Evolutionary conservation across 1,284 basidiomycete genomes (phyloP).

Genomic region (Xanthoconium separans): DNA sequence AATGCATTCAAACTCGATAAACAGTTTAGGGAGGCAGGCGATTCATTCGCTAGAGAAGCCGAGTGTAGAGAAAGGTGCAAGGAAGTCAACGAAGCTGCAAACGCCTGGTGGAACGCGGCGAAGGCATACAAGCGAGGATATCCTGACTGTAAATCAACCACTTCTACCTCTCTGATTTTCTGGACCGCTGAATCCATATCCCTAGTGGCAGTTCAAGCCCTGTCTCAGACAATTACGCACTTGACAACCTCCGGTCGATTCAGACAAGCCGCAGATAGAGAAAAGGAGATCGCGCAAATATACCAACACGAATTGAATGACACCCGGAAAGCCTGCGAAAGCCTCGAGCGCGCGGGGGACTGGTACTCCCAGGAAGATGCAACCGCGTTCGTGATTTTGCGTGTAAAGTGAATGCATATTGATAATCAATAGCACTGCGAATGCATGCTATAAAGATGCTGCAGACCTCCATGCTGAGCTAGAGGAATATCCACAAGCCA

Average conservation of each 20-base stretch:
- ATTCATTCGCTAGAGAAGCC: constrained; percentile 86
- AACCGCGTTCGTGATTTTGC: constrained; percentile 61
- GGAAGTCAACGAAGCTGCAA: constrained; percentile 90
- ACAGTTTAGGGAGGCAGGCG: constrained; percentile 86
- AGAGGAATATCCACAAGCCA: constrained; percentile 82
- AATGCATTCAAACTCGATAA: constrained; percentile 97
- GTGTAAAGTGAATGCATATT: constrained; percentile 1
- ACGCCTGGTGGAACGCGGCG: constrained; percentile 95
- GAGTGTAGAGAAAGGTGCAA: constrained; percentile 87
- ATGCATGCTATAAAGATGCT: constrained; percentile 93
- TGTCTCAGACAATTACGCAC: constrained; percentile 83
- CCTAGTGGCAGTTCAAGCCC: constrained; percentile 88
- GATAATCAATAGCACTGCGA: constrained; percentile 73
- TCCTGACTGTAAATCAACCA: constrained; percentile 61
- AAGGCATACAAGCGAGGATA: constrained; percentile 90
- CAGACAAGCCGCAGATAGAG: constrained; percentile 95
- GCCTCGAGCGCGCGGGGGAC: constrained; percentile 91
- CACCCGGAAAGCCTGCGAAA: constrained; percentile 82
- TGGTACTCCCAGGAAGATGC: constrained; percentile 99
- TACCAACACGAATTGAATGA: constrained; percentile 80
- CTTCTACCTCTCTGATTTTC: constrained; percentile 1
- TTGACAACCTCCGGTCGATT: constrained; percentile 88
- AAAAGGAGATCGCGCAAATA: constrained; percentile 96
- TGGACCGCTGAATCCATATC: constrained; percentile 16
- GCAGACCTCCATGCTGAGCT: constrained; percentile 93